Base-by-base conservation (phyloP, 345 rosid genomes). In the Salix dunnii region DNA sequence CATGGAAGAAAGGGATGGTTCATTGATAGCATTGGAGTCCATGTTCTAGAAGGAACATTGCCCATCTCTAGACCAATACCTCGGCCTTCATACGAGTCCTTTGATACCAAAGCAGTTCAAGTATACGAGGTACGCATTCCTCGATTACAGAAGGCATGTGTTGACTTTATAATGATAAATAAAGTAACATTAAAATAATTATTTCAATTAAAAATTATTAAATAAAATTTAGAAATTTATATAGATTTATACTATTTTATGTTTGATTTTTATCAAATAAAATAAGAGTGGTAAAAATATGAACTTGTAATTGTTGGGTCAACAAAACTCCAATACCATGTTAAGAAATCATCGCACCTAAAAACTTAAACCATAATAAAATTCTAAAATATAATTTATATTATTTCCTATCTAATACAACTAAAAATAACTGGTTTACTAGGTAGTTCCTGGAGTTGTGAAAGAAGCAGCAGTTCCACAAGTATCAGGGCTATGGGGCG, bases 11-110 rank as follows among this genome's bases (percentile, higher is more conserved):
- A 63, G 6, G 69, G 78, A 14, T 43, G 55, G 74, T 79, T 72
- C 62, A 8, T 82, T 20, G 80, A 79, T 33, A 79, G 82, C 49
- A 73, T 82, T 40, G 82, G 80, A 51, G 82, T 82, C 66, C 78
- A 82, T 42, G 65, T 78, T 51, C 36, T 40, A 3, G 75, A 78
- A 82, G 63, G 68, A 38, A 38, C 28, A 11, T 58, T 18, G 36
- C 10, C 72, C 36, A 0, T 33, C 1, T 17, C 55, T 20, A 21
- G 9, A 21, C 25, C 31, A 28, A 27, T 38, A 13, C 23, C 71
- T 20, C 25, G 4, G 18, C 49, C 33, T 58, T 25, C 38, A 20
- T 14, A 17, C 28, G 70, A 67, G 3, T 23, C 73, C 18, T 17
- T 5, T 7, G 23, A 23, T n/a, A 12, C 0, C 63, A 72, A 2